These are phyloP conservation scores for Taphrina communis DNA, from an alignment of 1,139 yeast genomes.

Conservation along the genomic window DNA sequence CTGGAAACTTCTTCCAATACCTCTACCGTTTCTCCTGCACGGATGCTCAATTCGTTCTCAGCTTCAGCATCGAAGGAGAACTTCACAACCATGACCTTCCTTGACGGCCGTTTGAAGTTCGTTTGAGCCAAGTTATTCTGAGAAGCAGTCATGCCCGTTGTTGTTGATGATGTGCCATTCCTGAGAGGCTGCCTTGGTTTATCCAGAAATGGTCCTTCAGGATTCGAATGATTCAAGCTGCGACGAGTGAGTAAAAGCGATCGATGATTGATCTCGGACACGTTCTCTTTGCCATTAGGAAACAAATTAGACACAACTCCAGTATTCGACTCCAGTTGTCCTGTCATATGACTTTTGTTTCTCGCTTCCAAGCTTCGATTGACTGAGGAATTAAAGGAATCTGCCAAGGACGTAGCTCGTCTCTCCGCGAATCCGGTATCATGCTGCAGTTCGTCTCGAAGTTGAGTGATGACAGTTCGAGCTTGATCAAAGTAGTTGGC, in stretches of 20 bases:
- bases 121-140: background rate
- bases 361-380: too few relatives aligned
- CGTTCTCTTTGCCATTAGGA: background rate
- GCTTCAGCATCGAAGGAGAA: constrained; percentile 46
- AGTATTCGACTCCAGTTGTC: background rate
- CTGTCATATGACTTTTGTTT: too few relatives aligned
- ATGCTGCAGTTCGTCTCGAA: background rate
- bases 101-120: background rate
- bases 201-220: background rate
- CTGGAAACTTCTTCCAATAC: constrained; percentile 46
- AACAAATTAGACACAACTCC: background rate
- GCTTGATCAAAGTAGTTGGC: constrained; percentile 45
- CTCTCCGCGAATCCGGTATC: background rate
- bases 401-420: background rate
- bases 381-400: background rate
- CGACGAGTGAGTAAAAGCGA: background rate
- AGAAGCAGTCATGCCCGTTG: background rate
- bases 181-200: background rate
- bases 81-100: constrained; percentile 24
- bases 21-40: constrained; percentile 44
- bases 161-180: background rate
- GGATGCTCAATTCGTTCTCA: constrained; percentile 45
- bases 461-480: background rate
- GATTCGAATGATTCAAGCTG: background rate
- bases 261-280: background rate